A percentile compares a stretch with the other conserved stretches of the same genome.
phyloP scores from a whole-genome alignment of 116 monocot species.

The Thalassia testudinum region DNA sequence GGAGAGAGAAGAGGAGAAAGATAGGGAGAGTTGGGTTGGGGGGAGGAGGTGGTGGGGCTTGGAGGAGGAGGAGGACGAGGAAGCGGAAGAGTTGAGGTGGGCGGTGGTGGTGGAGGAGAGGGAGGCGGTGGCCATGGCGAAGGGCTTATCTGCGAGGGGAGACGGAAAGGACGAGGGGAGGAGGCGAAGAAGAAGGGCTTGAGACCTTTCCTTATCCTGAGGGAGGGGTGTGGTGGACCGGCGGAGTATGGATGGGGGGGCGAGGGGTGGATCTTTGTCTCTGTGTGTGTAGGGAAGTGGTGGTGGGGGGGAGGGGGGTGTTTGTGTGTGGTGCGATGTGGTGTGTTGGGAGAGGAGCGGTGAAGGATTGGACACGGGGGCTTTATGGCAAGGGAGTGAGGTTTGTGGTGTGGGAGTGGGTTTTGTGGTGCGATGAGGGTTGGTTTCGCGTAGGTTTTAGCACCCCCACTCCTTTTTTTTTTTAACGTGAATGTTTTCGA shows the following conservation, averaged over 20 bases:
- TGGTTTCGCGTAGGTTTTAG: too few relatives aligned
- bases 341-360: too few relatives aligned
- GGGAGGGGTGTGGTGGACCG: not conserved
- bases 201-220: not conserved
- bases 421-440: too few relatives aligned
- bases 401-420: too few relatives aligned
- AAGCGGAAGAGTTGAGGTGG: not conserved
- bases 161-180: not conserved
- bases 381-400: too few relatives aligned
- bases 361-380: too few relatives aligned
- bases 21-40: conserved; percentile 2
- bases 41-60: conserved; percentile 1
- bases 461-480: too few relatives aligned
- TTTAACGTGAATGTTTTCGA: too few relatives aligned
- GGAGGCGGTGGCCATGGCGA: conserved; percentile 4
- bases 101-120: not conserved
- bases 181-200: not conserved
- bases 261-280: too few relatives aligned
- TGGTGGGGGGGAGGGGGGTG: too few relatives aligned
- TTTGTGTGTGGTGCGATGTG: too few relatives aligned
- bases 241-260: not conserved
- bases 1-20: conserved; percentile 15
- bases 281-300: too few relatives aligned
- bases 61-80: conserved; percentile 1
- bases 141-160: not conserved